Conservation (phyloP, 768 basidiomycete genomes). For the Pulveroboletus sp. region DNA sequence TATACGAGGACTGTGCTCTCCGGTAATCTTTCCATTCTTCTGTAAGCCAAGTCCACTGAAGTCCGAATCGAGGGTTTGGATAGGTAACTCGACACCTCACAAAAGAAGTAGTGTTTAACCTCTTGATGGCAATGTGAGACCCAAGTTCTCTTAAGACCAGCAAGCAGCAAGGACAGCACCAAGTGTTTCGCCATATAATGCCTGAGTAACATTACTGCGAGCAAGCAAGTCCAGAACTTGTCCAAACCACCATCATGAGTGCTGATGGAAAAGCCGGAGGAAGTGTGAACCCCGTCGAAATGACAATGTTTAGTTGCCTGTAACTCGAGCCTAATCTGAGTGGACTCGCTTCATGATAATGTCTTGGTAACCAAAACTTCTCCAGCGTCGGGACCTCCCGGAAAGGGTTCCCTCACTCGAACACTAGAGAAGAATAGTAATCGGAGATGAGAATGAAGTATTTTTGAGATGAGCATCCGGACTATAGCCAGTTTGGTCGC, state of each 20-base stretch:
- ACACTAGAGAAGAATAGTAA: slow-evolving; percentile 56
- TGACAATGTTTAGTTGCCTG: slow-evolving; percentile 38
- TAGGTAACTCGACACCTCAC: slow-evolving; percentile 48
- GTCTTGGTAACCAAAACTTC: slow-evolving; percentile 48
- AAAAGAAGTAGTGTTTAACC: slow-evolving; percentile 54
- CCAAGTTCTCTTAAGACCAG: slow-evolving; percentile 44
- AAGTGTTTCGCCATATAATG: slow-evolving; percentile 52
- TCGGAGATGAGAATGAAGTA: slow-evolving; percentile 50
- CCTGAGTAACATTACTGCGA: slow-evolving; percentile 48
- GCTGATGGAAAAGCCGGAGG: slow-evolving; percentile 54
- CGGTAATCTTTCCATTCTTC: slow-evolving; percentile 24
- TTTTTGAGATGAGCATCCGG: slow-evolving; percentile 57
- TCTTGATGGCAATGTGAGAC: slow-evolving; percentile 58
- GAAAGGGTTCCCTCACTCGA: slow-evolving; percentile 47
- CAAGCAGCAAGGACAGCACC: slow-evolving; percentile 47
- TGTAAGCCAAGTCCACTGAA: slow-evolving; percentile 15
- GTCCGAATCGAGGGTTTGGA: slow-evolving; percentile 64
- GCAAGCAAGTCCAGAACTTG: slow-evolving; percentile 9
- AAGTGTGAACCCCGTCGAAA: slow-evolving; percentile 66
- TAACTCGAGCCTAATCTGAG: slow-evolving; percentile 45
- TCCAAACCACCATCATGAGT: background rate
- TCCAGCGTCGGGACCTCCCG: slow-evolving; percentile 61
- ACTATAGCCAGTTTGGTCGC: slow-evolving; percentile 54
- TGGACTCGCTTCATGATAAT: slow-evolving; percentile 47
- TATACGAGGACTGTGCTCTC: slow-evolving; percentile 31